Evolutionary conservation across 1,284 basidiomycete species (phyloP), one percentile per base, ranked within the genome.

Genomic region (Leucoagaricus sp.): DNA sequence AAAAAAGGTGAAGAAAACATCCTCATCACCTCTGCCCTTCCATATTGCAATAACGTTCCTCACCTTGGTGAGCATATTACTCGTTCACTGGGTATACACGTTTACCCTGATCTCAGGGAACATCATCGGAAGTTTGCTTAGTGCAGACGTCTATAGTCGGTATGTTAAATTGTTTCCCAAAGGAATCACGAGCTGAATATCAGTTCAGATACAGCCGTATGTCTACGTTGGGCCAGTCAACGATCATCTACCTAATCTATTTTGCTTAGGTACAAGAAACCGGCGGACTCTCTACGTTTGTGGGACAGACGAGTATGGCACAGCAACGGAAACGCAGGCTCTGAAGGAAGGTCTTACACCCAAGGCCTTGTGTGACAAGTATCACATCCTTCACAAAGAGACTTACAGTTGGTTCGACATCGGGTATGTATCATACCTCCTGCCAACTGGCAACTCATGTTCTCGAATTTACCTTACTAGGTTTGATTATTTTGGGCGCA

Each of bases 21-120:
- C 49, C 79, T 99, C 40, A 89, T 99, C 69, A 98, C 97, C 8
- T 98, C 95, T 58, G 96, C 97, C 36, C 76, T 99, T 54, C 97
- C 97, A 12, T 99, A 96, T 70, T 98, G 97, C 72, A 99, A 99
- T 75, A 99, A 99, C 69, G 96, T 98, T 13, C 97, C 97, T 23
- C 97, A 99, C 79, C 85, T 99, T 49, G 91, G 92, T 91, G 59
- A 60, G 80, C 40, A 55, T 13, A 3, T 17, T 13, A 17, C 12
- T 33, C 7, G 13, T 12, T 19, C n/a, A 12, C n/a, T 17, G 1
- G 6, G 10, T 5, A n/a, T 9, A n/a, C n/a, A 17, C 7, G 15
- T n/a, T 48, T 6, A 48, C 7, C 1, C 12, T 15, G 21, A 10
- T 41, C 17, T 31, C 28, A 87, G 96, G 96, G 47, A 99, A 99